Evolutionary conservation across 331 rosid species (phyloP).

Genomic region (Malus hybrid): DNA sequence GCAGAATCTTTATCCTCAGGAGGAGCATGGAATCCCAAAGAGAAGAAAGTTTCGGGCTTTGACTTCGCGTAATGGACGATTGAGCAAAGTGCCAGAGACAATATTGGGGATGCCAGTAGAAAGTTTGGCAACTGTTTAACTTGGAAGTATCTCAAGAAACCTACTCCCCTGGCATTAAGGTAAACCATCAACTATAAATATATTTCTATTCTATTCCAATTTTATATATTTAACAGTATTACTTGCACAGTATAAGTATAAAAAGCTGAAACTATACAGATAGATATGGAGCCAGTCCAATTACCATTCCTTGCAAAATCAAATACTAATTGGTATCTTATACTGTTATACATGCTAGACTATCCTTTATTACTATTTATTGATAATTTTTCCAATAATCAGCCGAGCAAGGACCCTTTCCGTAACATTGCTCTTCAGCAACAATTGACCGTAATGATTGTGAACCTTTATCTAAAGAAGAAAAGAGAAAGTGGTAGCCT

Average conservation of each 20-base stretch:
- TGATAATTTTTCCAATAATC: not conserved
- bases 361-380: too few relatives aligned
- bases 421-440: not conserved
- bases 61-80: constrained; percentile 69
- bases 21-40: constrained; percentile 63
- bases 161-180: constrained; percentile 70
- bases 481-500: not conserved
- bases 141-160: constrained; percentile 83
- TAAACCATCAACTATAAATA: constrained; percentile 9
- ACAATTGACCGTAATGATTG: not conserved
- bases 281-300: not conserved
- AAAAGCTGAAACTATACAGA: not conserved
- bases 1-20: constrained; percentile 41
- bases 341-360: too few relatives aligned
- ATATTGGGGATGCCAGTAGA: constrained; percentile 73
- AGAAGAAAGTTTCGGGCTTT: constrained; percentile 47
- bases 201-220: not conserved
- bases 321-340: too few relatives aligned
- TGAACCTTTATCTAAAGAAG: not conserved
- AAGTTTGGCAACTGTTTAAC: constrained; percentile 85
- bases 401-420: not conserved
- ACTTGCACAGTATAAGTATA: not conserved
- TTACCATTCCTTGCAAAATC: not conserved
- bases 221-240: not conserved
- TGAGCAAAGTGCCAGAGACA: constrained; percentile 65